Conservation (phyloP, 345 rosid genomes). For the Arabis hirsuta region DNA sequence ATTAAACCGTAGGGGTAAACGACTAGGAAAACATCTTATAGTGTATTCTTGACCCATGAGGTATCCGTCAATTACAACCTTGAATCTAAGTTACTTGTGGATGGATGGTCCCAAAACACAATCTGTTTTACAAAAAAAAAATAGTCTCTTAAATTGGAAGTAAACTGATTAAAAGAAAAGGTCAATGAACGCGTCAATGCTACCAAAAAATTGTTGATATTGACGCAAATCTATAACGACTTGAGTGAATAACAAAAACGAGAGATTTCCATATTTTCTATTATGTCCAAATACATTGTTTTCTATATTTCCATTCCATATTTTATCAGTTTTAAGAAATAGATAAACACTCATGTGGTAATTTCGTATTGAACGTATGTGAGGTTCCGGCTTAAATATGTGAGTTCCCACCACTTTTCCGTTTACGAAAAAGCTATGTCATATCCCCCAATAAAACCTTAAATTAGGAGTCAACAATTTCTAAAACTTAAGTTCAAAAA, state of each 20-base stretch:
- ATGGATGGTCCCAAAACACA: neutral
- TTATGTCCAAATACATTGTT: neutral
- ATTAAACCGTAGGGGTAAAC: neutral
- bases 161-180: conserved; percentile 12
- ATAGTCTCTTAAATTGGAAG: neutral
- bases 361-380: neutral
- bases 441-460: too few relatives aligned
- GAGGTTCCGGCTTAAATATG: neutral
- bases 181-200: conserved; percentile 25
- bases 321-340: conserved; percentile 14
- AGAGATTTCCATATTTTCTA: neutral
- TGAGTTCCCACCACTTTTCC: too few relatives aligned
- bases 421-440: too few relatives aligned
- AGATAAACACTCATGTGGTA: neutral
- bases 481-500: too few relatives aligned
- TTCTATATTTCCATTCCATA: neutral
- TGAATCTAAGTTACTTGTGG: conserved; percentile 12
- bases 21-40: neutral
- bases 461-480: too few relatives aligned
- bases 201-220: neutral
- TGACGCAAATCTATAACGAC: conserved; percentile 22
- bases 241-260: conserved; percentile 13
- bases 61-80: conserved; percentile 24
- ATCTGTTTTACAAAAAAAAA: neutral
- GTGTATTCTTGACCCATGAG: conserved; percentile 5